Evolutionary conservation across 345 rosid species (phyloP).

Genomic region (Durio zibethinus): DNA sequence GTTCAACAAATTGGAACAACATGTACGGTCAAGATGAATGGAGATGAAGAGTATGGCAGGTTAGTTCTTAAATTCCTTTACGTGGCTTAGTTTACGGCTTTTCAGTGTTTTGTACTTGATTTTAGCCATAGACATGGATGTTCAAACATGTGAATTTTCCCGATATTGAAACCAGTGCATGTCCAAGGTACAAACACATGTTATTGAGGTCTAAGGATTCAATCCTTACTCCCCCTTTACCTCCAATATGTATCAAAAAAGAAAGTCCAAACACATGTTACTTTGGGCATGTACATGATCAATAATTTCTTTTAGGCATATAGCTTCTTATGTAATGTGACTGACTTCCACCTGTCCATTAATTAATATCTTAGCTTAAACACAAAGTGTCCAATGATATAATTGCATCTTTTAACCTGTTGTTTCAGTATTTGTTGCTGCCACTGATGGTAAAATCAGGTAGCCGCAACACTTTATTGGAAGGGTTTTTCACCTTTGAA

Average conservation of each 20-base stretch:
- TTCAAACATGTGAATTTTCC: neutral
- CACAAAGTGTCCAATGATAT: neutral
- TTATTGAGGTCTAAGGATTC: neutral
- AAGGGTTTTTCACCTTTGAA: neutral
- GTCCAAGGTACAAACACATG: neutral
- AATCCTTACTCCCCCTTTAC: neutral
- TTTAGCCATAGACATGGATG: neutral
- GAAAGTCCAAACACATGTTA: neutral
- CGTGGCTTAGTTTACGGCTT: neutral
- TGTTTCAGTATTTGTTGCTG: neutral
- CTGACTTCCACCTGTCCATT: neutral
- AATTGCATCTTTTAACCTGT: neutral
- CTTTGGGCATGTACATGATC: neutral
- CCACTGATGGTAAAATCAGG: neutral
- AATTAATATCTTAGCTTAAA: neutral
- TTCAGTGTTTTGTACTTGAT: neutral
- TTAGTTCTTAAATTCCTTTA: neutral
- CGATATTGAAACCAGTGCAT: neutral
- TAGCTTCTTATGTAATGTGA: neutral
- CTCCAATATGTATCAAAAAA: neutral
- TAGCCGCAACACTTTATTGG: neutral
- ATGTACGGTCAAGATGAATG: neutral
- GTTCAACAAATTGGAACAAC: neutral
- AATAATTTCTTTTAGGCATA: neutral
- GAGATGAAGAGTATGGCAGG: neutral